phyloP scores from a whole-genome alignment of 208 protist genomes.

The Novymonas esmeraldas region DNA sequence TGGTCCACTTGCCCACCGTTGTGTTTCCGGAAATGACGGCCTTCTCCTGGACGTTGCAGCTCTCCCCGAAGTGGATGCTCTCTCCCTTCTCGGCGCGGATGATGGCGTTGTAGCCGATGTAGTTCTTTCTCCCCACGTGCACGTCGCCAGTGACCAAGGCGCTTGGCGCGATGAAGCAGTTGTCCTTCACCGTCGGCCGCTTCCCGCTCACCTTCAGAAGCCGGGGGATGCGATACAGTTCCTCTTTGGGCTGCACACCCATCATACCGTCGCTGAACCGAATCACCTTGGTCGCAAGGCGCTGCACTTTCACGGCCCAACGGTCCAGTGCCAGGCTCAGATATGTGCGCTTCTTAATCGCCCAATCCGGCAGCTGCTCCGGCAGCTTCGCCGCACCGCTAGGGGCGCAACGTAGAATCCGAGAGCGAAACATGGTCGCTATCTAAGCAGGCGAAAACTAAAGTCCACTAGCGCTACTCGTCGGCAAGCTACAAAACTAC shows the following conservation, averaged over 20 bases:
- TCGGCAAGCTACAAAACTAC: too few species aligned
- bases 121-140: conserved; percentile 86
- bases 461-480: not conserved
- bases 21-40: conserved; percentile 85
- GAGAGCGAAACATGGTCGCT: conserved; percentile 41
- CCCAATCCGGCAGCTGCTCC: conserved; percentile 71
- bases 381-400: conserved; percentile 37
- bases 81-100: conserved; percentile 82
- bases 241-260: conserved; percentile 79
- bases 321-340: conserved; percentile 49
- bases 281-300: conserved; percentile 51
- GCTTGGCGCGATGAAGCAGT: conserved; percentile 89
- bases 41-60: conserved; percentile 92
- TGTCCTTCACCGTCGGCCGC: conserved; percentile 84
- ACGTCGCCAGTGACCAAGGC: conserved; percentile 86
- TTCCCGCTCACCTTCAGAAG: conserved; percentile 75
- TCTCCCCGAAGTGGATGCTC: conserved; percentile 87
- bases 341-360: conserved; percentile 55
- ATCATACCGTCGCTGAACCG: conserved; percentile 65
- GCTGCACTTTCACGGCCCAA: conserved; percentile 45
- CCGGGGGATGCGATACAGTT: conserved; percentile 77
- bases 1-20: conserved; percentile 87
- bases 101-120: conserved; percentile 91
- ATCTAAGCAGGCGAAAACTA: not conserved
- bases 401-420: conserved; percentile 26